Base-by-base conservation (phyloP, 1,139 yeast species). In the Geotrichum siamense region DNA sequence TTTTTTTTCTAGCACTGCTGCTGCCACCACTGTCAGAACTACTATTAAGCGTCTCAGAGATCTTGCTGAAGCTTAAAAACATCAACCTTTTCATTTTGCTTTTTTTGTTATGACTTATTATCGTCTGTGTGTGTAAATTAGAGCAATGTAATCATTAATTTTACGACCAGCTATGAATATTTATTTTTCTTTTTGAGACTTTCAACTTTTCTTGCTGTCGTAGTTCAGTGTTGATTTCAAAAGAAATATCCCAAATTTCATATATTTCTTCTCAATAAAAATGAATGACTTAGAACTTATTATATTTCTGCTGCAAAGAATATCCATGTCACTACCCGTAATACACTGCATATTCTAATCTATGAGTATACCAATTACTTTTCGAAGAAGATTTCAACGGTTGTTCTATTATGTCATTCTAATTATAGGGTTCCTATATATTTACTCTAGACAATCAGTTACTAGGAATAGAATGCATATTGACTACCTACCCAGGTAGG, bases 11-110 rank as follows among this genome's bases (percentile, higher is more conserved):
- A 38, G 40, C 40, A 38, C 40, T 29, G 40, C 40, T 38, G 97
- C 98, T 71, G 99, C 98, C 69, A 95, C 96, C 73, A 93, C 98
- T 64, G 97, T 89, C 73, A 89, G 99, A 83, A 89, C 98, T 59
- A 91, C 98, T 73, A 91, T 93, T 78, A 91, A 98, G 81, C 95
- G 99, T 83, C 85, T 93, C 77, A 87, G 99, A 82, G 99, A 93
- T 71, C 74, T 93, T 79, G 96, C 94, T 76, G 98, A 93, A 78
- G 98, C 95, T 70, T 93, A 87, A 79, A 56, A n/a, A n/a, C n/a
- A n/a, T n/a, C n/a, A n/a, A n/a, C n/a, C n/a, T 16, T 5, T 43
- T 36, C 23, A 28, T 43, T 38, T 32, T 43, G 42, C 21, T 31
- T 29, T 39, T 43, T 36, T 35, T 44, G 41, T 43, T 33, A 21